phyloP scores from a whole-genome alignment of 148 eudicot genomes.

The Diospyros lotus region DNA sequence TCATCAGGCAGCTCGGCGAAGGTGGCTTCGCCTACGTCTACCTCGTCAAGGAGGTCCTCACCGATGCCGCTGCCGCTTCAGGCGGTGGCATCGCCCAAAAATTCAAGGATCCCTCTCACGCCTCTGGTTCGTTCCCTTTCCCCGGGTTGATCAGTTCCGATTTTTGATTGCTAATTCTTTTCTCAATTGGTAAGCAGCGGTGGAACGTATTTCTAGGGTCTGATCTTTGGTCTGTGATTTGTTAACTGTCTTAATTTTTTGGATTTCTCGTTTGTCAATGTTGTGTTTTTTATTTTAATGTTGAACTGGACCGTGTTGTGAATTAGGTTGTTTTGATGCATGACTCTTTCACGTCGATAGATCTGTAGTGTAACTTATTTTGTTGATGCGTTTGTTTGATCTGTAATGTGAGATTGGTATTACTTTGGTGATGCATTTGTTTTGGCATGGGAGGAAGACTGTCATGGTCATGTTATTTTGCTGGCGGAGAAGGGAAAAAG shows the following conservation, averaged over 20 bases:
- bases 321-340: not conserved
- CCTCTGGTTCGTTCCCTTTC: conserved; percentile 50
- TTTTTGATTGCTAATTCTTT: not conserved
- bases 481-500: not conserved
- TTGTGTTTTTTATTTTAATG: not conserved
- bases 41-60: conserved; percentile 79
- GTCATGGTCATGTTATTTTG: not conserved
- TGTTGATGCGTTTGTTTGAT: not conserved
- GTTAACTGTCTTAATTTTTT: not conserved
- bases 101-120: conserved; percentile 70
- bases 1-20: conserved; percentile 83
- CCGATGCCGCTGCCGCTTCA: conserved; percentile 37
- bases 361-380: not conserved
- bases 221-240: not conserved
- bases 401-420: conserved; percentile 1
- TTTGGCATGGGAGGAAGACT: not conserved
- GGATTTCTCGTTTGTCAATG: not conserved
- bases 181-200: not conserved
- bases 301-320: not conserved
- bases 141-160: not conserved
- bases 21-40: conserved; percentile 91
- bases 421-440: not conserved
- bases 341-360: not conserved
- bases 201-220: not conserved
- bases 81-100: conserved; percentile 49